A percentile compares a stretch with the other conserved stretches of the same genome.
These are phyloP conservation scores for Saccharum spontaneum DNA, from an alignment of 176 grass and related monocot species.

Conservation along the genomic window DNA sequence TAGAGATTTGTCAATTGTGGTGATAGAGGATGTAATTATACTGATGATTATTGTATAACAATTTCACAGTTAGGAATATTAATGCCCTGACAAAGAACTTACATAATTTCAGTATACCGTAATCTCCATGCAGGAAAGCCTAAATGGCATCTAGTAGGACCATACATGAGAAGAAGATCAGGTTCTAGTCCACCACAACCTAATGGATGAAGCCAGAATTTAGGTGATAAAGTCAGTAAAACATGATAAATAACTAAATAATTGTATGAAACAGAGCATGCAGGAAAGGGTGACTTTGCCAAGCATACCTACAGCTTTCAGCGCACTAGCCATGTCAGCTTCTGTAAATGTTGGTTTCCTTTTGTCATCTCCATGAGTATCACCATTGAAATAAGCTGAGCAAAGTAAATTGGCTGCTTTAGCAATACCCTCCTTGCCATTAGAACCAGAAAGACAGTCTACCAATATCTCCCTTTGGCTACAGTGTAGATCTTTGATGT, in stretches of 20 bases:
- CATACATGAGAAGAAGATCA: constrained; percentile 85
- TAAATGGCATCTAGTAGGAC: constrained; percentile 78
- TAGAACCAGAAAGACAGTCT: constrained; percentile 70
- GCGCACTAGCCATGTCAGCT: constrained; percentile 57
- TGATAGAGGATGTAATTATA: background rate
- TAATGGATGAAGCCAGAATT: constrained; percentile 33
- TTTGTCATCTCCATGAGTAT: constrained; percentile 30
- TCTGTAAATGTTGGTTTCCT: constrained; percentile 53
- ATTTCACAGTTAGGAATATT: background rate
- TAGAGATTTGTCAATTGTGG: background rate
- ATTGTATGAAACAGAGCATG: constrained; percentile 12
- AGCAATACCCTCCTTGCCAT: constrained; percentile 86
- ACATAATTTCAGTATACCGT: constrained; percentile 95
- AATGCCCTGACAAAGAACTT: constrained; percentile 32
- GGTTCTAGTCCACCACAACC: constrained; percentile 84
- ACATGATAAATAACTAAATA: constrained; percentile 8
- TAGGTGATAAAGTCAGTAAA: constrained; percentile 9
- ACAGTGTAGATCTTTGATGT: constrained; percentile 34
- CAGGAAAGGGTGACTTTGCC: background rate
- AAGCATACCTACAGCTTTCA: constrained; percentile 75
- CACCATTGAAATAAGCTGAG: constrained; percentile 45
- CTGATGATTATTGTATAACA: background rate
- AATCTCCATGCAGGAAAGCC: constrained; percentile 97
- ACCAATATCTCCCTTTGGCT: constrained; percentile 50
- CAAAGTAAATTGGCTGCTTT: constrained; percentile 90